phyloP scores from a whole-genome alignment of 176 grass and related monocot species.

The Leersia perrieri region DNA sequence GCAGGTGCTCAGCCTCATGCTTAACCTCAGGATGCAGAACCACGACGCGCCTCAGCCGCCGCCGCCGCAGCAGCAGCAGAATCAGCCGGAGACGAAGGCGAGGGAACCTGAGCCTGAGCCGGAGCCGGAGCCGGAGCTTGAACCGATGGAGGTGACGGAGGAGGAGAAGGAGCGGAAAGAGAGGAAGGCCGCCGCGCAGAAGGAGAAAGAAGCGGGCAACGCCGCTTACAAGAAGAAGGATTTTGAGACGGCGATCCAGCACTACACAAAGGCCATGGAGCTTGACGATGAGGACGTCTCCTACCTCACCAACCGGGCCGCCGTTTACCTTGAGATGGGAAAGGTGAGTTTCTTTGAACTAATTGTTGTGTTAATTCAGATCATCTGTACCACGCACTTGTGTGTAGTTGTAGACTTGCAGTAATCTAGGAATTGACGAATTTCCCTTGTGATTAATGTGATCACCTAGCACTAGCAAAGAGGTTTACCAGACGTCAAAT shows the following conservation, averaged over 20 bases:
- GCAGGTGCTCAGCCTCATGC: slow-evolving; percentile 85
- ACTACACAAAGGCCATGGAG: slow-evolving; percentile 79
- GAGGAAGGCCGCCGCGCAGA: slow-evolving; percentile 71
- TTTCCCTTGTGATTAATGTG: background rate
- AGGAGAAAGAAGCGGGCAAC: slow-evolving; percentile 87
- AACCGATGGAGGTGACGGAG: slow-evolving; percentile 69
- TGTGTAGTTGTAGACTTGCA: background rate
- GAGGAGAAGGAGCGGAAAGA: slow-evolving; percentile 57
- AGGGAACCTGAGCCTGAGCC: slow-evolving; percentile 35
- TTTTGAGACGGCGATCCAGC: slow-evolving; percentile 81
- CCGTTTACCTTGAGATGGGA: slow-evolving; percentile 94
- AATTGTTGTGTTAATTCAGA: background rate
- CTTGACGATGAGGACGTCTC: slow-evolving; percentile 89
- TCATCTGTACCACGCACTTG: background rate
- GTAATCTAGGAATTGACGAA: background rate
- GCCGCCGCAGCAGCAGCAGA: background rate
- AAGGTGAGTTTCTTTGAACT: slow-evolving; percentile 50
- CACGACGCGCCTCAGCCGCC: slow-evolving; percentile 34
- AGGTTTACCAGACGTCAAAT: background rate
- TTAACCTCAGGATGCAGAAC: slow-evolving; percentile 82
- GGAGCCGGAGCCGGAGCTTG: slow-evolving; percentile 52
- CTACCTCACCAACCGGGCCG: slow-evolving; percentile 82
- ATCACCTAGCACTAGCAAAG: background rate
- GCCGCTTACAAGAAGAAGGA: slow-evolving; percentile 98
- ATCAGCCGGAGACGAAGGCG: slow-evolving; percentile 40